Percentiles rank a stretch among this genome's conserved stretches.
phyloP scores from a whole-genome alignment of 2,329 filamentous ascomycete genomes.

The Rhynchosporium agropyri region DNA sequence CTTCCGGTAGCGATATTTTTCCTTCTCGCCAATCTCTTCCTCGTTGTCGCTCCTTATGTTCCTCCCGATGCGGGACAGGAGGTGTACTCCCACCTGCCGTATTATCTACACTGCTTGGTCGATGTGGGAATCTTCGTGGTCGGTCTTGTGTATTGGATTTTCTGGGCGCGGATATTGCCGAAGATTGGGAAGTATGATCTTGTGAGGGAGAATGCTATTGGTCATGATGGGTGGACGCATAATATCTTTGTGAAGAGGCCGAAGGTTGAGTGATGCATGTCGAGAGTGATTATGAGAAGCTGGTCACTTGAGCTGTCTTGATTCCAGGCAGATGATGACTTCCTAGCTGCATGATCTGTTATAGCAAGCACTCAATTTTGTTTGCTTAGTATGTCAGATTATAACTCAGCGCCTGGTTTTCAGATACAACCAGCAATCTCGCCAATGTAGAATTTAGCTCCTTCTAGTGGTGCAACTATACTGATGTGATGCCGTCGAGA shows the following conservation, averaged over 20 bases:
- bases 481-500: too few relatives aligned
- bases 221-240: constrained; percentile 67
- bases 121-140: constrained; percentile 56
- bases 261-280: neutral
- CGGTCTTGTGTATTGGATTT: constrained; percentile 58
- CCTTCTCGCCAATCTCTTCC: constrained; percentile 62
- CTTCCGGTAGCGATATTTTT: constrained; percentile 60
- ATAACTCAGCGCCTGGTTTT: too few relatives aligned
- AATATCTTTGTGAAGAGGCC: constrained; percentile 13
- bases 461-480: too few relatives aligned
- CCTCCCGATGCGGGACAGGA: constrained; percentile 55
- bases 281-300: too few relatives aligned
- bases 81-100: constrained; percentile 57
- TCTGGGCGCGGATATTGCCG: constrained; percentile 57
- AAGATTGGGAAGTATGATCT: constrained; percentile 58
- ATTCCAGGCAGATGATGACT: too few relatives aligned
- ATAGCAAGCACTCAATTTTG: too few relatives aligned
- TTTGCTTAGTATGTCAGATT: too few relatives aligned
- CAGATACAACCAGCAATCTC: too few relatives aligned
- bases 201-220: constrained; percentile 55
- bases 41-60: constrained; percentile 61
- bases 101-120: constrained; percentile 61
- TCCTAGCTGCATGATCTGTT: too few relatives aligned
- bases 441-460: too few relatives aligned
- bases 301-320: too few relatives aligned